Conservation (phyloP, 2,329 filamentous ascomycete genomes). For the Colletotrichum cuscutae region DNA sequence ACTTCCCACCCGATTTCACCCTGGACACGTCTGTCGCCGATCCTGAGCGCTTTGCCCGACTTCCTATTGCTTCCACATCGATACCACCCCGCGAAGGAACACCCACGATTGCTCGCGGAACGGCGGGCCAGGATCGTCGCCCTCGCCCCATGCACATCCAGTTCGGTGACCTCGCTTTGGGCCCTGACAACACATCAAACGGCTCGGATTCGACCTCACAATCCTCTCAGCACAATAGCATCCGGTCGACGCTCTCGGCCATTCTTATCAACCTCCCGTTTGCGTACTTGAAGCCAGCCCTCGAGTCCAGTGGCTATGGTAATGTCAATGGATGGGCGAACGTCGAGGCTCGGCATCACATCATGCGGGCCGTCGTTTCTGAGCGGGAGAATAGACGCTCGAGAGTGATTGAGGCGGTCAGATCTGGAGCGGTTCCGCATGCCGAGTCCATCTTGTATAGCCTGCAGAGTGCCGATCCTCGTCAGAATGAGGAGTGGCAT, state of each 20-base stretch:
- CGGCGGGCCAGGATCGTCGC: constrained; percentile 51
- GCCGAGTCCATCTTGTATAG: constrained; percentile 47
- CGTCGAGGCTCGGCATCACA: constrained; percentile 56
- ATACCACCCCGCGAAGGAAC: constrained; percentile 43
- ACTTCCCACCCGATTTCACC: constrained; percentile 69
- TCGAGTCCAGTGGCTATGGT: constrained; percentile 70
- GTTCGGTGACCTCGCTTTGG: constrained; percentile 73
- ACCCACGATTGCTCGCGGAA: constrained; percentile 51
- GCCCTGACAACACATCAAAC: constrained; percentile 43
- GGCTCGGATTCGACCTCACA: constrained; percentile 33
- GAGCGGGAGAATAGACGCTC: constrained; percentile 68
- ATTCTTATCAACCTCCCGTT: constrained; percentile 78
- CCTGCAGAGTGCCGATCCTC: constrained; percentile 51
- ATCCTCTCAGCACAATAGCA: constrained; percentile 17
- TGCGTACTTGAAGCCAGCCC: constrained; percentile 69
- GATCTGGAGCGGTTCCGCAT: constrained; percentile 47
- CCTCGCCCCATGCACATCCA: constrained; percentile 72
- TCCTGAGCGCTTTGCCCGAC: constrained; percentile 51
- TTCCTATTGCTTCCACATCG: constrained; percentile 56
- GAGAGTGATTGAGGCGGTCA: constrained; percentile 56
- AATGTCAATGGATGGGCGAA: constrained; percentile 61
- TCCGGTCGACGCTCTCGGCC: constrained; percentile 68
- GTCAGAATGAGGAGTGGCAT: constrained; percentile 55
- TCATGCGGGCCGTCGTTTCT: constrained; percentile 60
- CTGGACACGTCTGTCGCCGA: constrained; percentile 60